Conservation (phyloP, 176 grass and related monocot species). For the barley (Hordeum vulgare) region DNA sequence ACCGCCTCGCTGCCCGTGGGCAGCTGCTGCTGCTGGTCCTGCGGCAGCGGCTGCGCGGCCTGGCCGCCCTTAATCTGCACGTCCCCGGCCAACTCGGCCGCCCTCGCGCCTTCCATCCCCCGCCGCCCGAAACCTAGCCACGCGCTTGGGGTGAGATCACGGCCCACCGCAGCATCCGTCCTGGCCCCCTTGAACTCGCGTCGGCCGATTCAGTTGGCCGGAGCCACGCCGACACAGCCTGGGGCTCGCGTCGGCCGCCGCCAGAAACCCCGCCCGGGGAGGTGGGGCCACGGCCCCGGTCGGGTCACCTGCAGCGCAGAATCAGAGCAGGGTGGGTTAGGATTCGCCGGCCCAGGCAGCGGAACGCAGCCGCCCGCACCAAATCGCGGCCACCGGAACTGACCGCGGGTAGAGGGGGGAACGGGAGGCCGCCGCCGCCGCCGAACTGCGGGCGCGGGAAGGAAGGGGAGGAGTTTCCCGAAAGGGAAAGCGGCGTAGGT, state of each 20-base stretch:
- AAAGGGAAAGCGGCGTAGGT: constrained; percentile 53
- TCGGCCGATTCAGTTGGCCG: not conserved
- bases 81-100: constrained; percentile 37
- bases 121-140: not conserved
- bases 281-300: not conserved
- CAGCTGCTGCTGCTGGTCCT: not conserved
- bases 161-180: not conserved
- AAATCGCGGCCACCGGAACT: not conserved
- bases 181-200: no score
- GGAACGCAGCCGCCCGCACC: not conserved
- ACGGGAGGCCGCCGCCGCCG: not conserved
- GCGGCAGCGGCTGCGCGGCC: not conserved
- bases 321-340: not conserved
- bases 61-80: constrained; percentile 54
- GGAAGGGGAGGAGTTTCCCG: constrained; percentile 29
- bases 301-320: not conserved
- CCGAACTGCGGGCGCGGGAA: not conserved
- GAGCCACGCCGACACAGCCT: no score
- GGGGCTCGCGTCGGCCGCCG: not conserved
- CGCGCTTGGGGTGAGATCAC: not conserved
- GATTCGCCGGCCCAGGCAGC: not conserved
- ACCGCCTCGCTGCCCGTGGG: constrained; percentile 9
- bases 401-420: not conserved
- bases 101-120: constrained; percentile 56
- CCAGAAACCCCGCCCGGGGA: not conserved